Evolutionary conservation across 78 protist species (phyloP).

Genomic region (Dictyostelium intermedium): DNA sequence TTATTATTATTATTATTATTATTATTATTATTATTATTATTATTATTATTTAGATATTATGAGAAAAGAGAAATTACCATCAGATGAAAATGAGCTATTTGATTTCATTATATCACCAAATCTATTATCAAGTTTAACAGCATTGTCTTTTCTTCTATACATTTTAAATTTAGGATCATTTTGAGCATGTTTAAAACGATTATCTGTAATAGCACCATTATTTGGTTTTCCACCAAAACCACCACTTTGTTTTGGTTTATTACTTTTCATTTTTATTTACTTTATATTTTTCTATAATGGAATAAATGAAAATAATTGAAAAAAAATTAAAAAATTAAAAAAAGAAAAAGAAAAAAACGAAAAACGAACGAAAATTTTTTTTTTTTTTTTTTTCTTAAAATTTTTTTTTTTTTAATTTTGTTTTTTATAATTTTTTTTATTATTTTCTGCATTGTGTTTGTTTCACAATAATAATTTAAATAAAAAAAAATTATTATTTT

Average conservation of each 20-base stretch:
- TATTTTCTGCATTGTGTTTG: too few relatives aligned
- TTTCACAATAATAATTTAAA: too few relatives aligned
- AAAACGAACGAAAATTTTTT: too few relatives aligned
- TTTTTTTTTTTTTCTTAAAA: too few relatives aligned
- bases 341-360: too few relatives aligned
- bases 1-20: not conserved
- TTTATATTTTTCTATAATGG: too few relatives aligned
- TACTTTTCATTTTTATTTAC: not conserved
- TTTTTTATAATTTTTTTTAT: not conserved
- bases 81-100: slow-evolving; percentile 15
- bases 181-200: slow-evolving; percentile 38
- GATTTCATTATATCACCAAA: not conserved
- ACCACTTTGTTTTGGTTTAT: not conserved
- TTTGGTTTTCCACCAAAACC: not conserved
- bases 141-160: not conserved
- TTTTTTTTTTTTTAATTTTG: not conserved
- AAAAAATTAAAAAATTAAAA: too few relatives aligned
- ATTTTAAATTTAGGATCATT: slow-evolving; percentile 58
- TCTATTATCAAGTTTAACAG: slow-evolving; percentile 33
- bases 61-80: slow-evolving; percentile 64
- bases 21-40: too few relatives aligned
- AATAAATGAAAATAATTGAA: not conserved
- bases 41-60: too few relatives aligned
- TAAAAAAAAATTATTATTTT: too few relatives aligned
- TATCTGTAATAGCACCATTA: slow-evolving; percentile 27